Evolutionary conservation across 305 asterid species (phyloP).

Genomic region (Fraxinus floribunda): DNA sequence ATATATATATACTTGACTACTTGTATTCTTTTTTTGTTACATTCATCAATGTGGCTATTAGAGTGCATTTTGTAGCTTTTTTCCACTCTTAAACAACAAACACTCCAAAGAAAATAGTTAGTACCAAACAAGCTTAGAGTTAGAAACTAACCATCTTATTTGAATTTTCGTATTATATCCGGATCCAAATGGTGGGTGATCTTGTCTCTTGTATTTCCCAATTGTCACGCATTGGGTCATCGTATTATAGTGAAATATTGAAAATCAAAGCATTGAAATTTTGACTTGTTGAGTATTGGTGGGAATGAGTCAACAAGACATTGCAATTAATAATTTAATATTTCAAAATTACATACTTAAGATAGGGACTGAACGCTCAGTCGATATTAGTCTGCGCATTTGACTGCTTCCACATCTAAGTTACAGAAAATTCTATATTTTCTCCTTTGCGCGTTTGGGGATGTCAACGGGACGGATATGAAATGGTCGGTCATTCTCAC

Average conservation of each 20-base stretch:
- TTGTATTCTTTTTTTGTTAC: no score
- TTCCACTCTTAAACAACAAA: no score
- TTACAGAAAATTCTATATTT: background rate
- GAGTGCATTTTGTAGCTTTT: no score
- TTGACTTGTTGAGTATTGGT: constrained; percentile 24
- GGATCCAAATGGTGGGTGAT: background rate
- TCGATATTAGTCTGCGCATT: constrained; percentile 6
- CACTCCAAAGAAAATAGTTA: no score
- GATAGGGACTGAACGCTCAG: constrained; percentile 10
- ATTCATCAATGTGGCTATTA: background rate
- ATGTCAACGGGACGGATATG: no score
- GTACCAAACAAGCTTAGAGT: no score
- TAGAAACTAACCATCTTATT: no score
- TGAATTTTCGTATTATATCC: no score
- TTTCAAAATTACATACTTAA: background rate
- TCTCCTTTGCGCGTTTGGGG: no score
- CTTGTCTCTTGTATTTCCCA: background rate
- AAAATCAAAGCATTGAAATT: background rate
- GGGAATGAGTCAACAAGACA: constrained; percentile 14
- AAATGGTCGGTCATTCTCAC: no score
- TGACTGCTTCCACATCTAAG: background rate
- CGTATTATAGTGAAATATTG: constrained; percentile 15
- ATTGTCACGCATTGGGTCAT: background rate
- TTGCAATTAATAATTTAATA: background rate
- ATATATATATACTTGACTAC: no score